Evolutionary conservation across 106 monocot genomes (phyloP).

Genomic region (Platanthera guangdongensis): DNA sequence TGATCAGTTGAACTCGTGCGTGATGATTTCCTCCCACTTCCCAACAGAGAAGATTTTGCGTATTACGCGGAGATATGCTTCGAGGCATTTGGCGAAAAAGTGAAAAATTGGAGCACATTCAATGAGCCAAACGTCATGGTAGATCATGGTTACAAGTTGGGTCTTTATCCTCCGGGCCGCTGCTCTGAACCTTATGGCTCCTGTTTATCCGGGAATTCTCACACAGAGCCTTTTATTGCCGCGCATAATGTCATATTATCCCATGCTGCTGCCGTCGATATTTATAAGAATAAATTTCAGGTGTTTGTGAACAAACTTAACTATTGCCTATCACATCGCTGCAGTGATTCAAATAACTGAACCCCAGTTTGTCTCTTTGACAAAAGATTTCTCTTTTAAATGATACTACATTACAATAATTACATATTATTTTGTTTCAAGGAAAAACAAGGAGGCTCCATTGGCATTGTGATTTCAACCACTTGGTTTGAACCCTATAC

Average conservation of each 20-base stretch:
- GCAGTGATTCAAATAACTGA: too few species aligned
- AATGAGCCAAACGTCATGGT: slow-evolving; percentile 42
- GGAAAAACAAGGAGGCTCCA: slow-evolving; percentile 38
- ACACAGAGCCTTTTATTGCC: slow-evolving; percentile 32
- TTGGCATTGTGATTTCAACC: slow-evolving; percentile 31
- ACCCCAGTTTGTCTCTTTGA: too few species aligned
- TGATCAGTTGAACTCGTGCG: too few species aligned
- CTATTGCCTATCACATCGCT: too few species aligned
- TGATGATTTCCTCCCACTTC: neutral
- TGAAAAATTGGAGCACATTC: slow-evolving; percentile 49
- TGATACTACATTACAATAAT: too few species aligned
- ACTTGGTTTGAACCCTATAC: slow-evolving; percentile 34
- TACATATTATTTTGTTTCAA: neutral
- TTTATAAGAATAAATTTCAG: slow-evolving; percentile 40
- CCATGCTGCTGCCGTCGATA: slow-evolving; percentile 33
- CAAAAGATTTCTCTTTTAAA: too few species aligned
- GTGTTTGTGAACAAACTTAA: neutral
- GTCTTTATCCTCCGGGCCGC: slow-evolving; percentile 36
- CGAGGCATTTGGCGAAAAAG: slow-evolving; percentile 42
- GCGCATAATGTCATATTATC: slow-evolving; percentile 38
- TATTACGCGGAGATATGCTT: slow-evolving; percentile 52
- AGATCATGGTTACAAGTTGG: slow-evolving; percentile 27
- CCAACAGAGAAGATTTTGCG: slow-evolving; percentile 37
- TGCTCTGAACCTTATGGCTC: slow-evolving; percentile 26
- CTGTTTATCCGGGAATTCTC: slow-evolving; percentile 29